phyloP scores from a whole-genome alignment of 768 basidiomycete species.

The Leucosporidium creatinivorum region DNA sequence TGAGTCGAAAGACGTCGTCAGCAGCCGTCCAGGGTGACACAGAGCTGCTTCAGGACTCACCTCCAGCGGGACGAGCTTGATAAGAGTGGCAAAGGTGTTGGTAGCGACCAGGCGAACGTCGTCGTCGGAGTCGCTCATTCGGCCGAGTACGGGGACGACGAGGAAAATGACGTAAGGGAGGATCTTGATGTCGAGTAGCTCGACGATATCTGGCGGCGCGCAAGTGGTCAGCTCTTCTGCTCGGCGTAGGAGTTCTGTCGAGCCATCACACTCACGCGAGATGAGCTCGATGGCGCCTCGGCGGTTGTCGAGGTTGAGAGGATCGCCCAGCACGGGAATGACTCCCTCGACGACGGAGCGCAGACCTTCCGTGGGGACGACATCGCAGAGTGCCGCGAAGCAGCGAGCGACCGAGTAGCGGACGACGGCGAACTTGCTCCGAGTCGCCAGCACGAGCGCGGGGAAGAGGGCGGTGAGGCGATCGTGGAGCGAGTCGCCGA shows the following conservation, averaged over 20 bases:
- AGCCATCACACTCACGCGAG: slow-evolving; percentile 59
- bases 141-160: slow-evolving; percentile 87
- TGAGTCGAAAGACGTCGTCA: not conserved
- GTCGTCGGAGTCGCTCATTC: slow-evolving; percentile 93
- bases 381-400: slow-evolving; percentile 77
- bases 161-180: slow-evolving; percentile 95
- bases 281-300: slow-evolving; percentile 87
- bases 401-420: slow-evolving; percentile 79
- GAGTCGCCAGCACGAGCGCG: slow-evolving; percentile 64
- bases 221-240: not conserved
- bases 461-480: slow-evolving; percentile 69
- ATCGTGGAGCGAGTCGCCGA: slow-evolving; percentile 63
- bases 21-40: not conserved
- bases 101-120: slow-evolving; percentile 87
- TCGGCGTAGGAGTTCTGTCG: too few relatives aligned
- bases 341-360: slow-evolving; percentile 76
- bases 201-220: slow-evolving; percentile 65
- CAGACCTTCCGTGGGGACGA: slow-evolving; percentile 81
- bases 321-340: slow-evolving; percentile 73
- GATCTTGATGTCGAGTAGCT: slow-evolving; percentile 83
- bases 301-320: slow-evolving; percentile 61
- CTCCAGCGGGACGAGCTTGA: slow-evolving; percentile 98
- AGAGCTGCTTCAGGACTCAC: slow-evolving; percentile 44
- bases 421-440: slow-evolving; percentile 79
- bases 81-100: slow-evolving; percentile 92